Evolutionary conservation across 805 yeast genomes (phyloP).

Genomic region (Groenewaldozyma salmanticensis): DNA sequence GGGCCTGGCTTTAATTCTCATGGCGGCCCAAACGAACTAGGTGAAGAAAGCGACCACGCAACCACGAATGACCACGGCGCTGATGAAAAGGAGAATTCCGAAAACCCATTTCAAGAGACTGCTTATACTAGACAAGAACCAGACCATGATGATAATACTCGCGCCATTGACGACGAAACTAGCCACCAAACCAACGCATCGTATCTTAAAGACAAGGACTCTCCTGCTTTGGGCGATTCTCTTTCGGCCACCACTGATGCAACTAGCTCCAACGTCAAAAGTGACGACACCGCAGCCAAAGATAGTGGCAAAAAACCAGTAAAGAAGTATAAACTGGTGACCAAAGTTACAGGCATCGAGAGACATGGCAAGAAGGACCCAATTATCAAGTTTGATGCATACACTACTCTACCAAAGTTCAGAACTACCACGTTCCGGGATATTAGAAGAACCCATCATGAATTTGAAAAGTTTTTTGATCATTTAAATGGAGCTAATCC

Average conservation of each 20-base stretch:
- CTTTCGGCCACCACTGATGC: neutral
- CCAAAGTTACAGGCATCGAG: slow-evolving; percentile 63
- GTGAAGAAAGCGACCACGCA: neutral
- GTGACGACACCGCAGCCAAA: too few relatives aligned
- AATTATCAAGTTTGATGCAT: slow-evolving; percentile 60
- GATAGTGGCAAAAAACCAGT: slow-evolving; percentile 6
- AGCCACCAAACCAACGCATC: too few relatives aligned
- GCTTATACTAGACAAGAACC: neutral
- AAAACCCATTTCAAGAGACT: neutral
- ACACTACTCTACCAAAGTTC: slow-evolving; percentile 63
- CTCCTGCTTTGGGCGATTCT: neutral
- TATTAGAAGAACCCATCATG: slow-evolving; percentile 71
- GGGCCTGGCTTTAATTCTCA: neutral
- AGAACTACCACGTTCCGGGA: slow-evolving; percentile 62
- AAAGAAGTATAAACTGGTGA: slow-evolving; percentile 34
- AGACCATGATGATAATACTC: neutral
- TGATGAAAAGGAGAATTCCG: neutral
- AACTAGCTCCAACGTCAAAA: too few relatives aligned
- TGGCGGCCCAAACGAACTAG: neutral
- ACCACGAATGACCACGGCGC: neutral
- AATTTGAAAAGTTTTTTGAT: slow-evolving; percentile 63
- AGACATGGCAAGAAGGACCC: slow-evolving; percentile 70
- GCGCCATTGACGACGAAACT: too few relatives aligned
- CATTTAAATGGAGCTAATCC: slow-evolving; percentile 74
- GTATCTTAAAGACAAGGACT: neutral